These are phyloP conservation scores for Tricholoma sp. DNA, from an alignment of 768 basidiomycete species.

Conservation along the genomic window DNA sequence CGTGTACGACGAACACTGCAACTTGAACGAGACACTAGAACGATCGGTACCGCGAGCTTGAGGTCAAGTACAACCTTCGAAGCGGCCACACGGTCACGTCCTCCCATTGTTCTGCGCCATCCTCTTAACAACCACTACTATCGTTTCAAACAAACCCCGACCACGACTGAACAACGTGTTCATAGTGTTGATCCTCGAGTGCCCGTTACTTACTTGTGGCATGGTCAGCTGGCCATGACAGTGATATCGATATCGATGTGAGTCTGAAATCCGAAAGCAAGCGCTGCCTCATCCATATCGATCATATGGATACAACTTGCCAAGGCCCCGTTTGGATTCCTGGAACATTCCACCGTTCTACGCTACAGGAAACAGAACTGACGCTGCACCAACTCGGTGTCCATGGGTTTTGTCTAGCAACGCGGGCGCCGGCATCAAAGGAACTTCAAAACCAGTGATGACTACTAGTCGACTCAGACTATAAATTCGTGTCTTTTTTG, in stretches of 20 bases:
- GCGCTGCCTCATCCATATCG: too few species aligned
- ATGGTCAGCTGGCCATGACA: background rate
- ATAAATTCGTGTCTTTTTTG: too few species aligned
- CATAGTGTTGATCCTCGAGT: background rate
- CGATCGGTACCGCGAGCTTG: background rate
- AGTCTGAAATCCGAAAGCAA: background rate
- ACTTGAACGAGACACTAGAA: background rate
- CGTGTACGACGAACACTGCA: background rate
- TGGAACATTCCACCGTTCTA: too few species aligned
- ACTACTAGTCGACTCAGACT: too few species aligned
- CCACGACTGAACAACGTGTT: conserved; percentile 1
- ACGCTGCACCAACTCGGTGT: too few species aligned
- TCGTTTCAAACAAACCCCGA: background rate
- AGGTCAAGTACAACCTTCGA: background rate
- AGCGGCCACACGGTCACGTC: background rate
- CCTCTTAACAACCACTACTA: background rate
- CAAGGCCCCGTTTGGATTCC: too few species aligned
- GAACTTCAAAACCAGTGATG: too few species aligned
- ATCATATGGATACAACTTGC: too few species aligned
- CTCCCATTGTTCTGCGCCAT: background rate
- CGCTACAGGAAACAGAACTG: too few species aligned
- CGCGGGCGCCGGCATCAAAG: too few species aligned
- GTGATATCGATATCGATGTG: background rate
- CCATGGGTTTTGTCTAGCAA: too few species aligned
- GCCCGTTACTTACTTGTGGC: background rate